Evolutionary conservation across 2,329 filamentous ascomycete genomes (phyloP).

Genomic region (Cordyceps militaris): DNA sequence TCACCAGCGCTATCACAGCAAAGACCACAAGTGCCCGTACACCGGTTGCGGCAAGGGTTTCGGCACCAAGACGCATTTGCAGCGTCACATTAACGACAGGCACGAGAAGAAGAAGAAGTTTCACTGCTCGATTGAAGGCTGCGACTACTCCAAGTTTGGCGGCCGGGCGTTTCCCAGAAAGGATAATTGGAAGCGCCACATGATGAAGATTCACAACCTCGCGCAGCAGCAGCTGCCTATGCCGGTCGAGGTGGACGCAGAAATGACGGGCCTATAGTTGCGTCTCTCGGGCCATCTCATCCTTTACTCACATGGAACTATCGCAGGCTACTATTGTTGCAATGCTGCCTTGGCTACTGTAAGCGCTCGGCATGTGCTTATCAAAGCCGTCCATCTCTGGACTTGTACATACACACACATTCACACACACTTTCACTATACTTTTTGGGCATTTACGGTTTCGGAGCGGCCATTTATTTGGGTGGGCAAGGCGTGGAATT

Average conservation of each 20-base stretch:
- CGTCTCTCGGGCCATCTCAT: neutral
- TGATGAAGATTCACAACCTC: constrained; percentile 51
- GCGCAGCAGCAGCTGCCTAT: constrained; percentile 34
- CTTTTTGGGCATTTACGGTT: neutral
- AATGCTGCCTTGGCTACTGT: neutral
- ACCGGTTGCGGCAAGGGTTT: constrained; percentile 48
- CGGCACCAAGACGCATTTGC: constrained; percentile 55
- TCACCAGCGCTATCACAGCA: constrained; percentile 54
- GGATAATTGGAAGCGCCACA: constrained; percentile 57
- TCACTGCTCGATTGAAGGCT: constrained; percentile 48
- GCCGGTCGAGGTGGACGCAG: constrained; percentile 34
- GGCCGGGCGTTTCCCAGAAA: constrained; percentile 55
- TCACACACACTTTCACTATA: neutral
- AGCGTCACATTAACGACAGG: constrained; percentile 56
- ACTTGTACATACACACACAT: constrained; percentile 3
- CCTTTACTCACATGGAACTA: neutral
- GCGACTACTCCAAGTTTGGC: constrained; percentile 48
- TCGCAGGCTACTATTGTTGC: neutral
- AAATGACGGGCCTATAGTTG: neutral
- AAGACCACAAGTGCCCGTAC: constrained; percentile 51
- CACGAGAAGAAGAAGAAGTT: constrained; percentile 54
- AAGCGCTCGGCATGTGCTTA: neutral
- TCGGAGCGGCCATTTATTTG: neutral
- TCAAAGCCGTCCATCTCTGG: neutral
- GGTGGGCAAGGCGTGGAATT: neutral